Evolutionary conservation across 805 yeast species (phyloP).

Genomic region (Saturnispora saitoi): DNA sequence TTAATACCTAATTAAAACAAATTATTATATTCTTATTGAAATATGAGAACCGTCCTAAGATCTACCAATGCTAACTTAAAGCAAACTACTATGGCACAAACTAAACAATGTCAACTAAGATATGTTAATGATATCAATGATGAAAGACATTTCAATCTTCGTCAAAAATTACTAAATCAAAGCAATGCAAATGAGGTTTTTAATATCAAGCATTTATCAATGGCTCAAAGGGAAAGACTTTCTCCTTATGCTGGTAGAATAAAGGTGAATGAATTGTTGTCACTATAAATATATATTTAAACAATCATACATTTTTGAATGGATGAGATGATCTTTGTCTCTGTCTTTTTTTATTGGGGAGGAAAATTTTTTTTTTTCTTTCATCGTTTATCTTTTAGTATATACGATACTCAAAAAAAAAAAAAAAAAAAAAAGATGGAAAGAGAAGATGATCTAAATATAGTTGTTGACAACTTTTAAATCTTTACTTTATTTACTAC

Average conservation of each 20-base stretch:
- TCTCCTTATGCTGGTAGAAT: not conserved
- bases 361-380: too few relatives aligned
- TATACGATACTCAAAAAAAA: too few relatives aligned
- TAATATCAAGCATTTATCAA: not conserved
- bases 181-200: not conserved
- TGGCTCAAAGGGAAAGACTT: constrained; percentile 1
- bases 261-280: not conserved
- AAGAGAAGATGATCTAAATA: too few relatives aligned
- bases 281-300: not conserved
- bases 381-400: too few relatives aligned
- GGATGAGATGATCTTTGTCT: too few relatives aligned
- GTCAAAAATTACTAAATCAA: not conserved
- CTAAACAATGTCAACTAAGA: not conserved
- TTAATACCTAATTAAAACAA: not conserved
- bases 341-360: too few relatives aligned
- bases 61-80: not conserved
- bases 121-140: not conserved
- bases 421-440: too few relatives aligned
- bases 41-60: not conserved
- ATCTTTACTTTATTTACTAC: too few relatives aligned
- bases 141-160: constrained; percentile 2
- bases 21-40: not conserved
- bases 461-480: too few relatives aligned
- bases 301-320: too few relatives aligned
- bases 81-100: not conserved